Percentiles rank a stretch among this genome's conserved stretches.
phyloP scores from a whole-genome alignment of 2,329 filamentous ascomycete species.

The Aspergillus felis region DNA sequence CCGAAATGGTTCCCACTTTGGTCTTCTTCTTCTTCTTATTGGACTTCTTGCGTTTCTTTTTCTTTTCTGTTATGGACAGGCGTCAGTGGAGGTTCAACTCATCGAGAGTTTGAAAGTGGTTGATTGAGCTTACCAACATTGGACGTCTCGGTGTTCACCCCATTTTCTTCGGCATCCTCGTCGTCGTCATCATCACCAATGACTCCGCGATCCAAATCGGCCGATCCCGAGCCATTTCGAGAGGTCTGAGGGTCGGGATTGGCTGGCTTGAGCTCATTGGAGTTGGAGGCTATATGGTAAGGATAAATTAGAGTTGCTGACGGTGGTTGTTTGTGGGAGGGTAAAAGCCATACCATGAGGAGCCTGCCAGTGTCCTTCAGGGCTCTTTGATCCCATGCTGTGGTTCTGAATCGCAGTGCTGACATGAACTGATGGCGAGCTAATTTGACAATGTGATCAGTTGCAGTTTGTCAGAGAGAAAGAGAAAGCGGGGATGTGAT shows the following conservation, averaged over 20 bases:
- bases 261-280: constrained; percentile 3
- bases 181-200: constrained; percentile 10
- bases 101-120: neutral
- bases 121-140: neutral
- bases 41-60: constrained; percentile 38
- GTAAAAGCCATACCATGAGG: constrained; percentile 2
- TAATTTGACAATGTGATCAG: neutral
- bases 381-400: constrained; percentile 8
- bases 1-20: neutral
- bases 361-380: constrained; percentile 2
- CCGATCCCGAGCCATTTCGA: constrained; percentile 1
- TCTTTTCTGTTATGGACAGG: neutral
- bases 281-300: neutral
- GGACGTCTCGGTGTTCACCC: neutral
- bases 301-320: neutral
- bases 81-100: neutral
- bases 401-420: neutral
- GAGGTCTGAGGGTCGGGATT: neutral
- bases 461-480: neutral
- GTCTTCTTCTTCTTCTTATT: constrained; percentile 6
- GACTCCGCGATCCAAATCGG: constrained; percentile 5
- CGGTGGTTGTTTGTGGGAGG: neutral
- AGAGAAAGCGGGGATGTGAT: neutral
- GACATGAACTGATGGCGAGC: neutral
- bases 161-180: constrained; percentile 6